Base-by-base conservation (phyloP, 2,329 filamentous ascomycete species). In the Alternaria dauci region DNA sequence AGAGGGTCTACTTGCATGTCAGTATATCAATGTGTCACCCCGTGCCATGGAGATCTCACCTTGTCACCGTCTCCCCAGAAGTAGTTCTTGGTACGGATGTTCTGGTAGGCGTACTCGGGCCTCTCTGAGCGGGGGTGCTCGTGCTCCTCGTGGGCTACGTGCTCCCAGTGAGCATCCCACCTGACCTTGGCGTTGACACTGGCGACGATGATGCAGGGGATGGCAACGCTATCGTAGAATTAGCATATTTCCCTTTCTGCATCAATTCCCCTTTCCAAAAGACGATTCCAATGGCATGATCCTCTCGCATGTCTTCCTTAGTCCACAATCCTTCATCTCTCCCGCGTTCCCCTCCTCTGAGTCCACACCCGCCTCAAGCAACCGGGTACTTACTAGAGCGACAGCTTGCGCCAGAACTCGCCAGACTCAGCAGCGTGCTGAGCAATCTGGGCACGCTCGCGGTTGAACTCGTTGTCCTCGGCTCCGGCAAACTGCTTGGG, bases 161-260 rank as follows among this genome's bases (percentile, higher is more conserved):
- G 95, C 83, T 96, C 92, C 94, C 94, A 98, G 83, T 99, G 95
- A 84, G 96, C 92, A 75, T 88, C 89, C 93, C 93, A 99, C 66
- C 97, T 89, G 78, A 89, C 89, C 81, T 91, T 97, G 74, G 94
- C 94, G 81, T 99, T 99, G 82, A 89, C 84, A 70, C 82, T 80
- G 62, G 91, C 89, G 69, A 93, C 83, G 70, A 90, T 82, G 59
- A 98, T 84, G 79, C 82, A 85, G 58, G 94, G 94, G 68, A 91
- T 83, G 69, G 91, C 88, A 76, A 85, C 89, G 81, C 94, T 97
- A 78, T 47, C n/a, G 34, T n/a, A 48, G 56, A 62, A 62, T 71
- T 59, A 69, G 70, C 41, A 61, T 23, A 16, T n/a, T 50, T n/a
- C 14, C 14, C 30, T 50, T 26, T 8, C 46, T 50, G 25, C 8